Base-by-base conservation (phyloP, 257 asterid species). In the Misopates orontium region DNA sequence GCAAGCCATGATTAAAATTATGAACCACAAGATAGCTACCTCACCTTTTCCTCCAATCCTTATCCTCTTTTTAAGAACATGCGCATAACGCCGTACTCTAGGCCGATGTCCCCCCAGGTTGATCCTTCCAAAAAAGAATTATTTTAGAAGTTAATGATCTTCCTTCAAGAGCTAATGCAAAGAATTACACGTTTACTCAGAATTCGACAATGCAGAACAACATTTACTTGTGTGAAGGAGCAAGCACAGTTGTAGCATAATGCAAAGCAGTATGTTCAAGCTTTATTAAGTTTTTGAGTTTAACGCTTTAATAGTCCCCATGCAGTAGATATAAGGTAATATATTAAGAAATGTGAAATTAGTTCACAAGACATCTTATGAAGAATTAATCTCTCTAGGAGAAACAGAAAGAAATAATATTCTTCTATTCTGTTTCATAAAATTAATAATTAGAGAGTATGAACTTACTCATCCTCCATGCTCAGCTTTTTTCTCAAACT, bases 1-100 rank as follows among this genome's bases (percentile, higher is more conserved):
- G 19, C 47, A 56, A 41, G 39, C 8, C 1, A 36, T 1, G 8
- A 36, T 9, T 36, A 36, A 36, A 10, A 36, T 36, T 36, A 36
- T 36, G 42, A 36, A 36, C 8, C 42, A 36, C 42, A 36, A 36
- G 10, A 36, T 3, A 5, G 11, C 42, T 36, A 49, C 67, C 95
- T 82, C 78, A 94, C 99, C 99, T 79, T 90, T 90, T 60, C 99
- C 99, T 64, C n/a, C n/a, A n/a, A 91, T 94, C 83, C 74, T 84
- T 60, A 90, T 76, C 62, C 86, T 83, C 79, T 81, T 85, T 73
- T 87, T 94, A 79, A 90, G 72, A 64, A 89, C 96, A 81, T 74
- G 86, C 23, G 98, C 98, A 65, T 87, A 88, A 67, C 82, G 85
- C 49, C 98, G 87, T 60, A 94, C 99, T 79, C 82, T 90, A 65